Conservation (phyloP, 2,329 filamentous ascomycete genomes). For the Epichloe sp. region DNA sequence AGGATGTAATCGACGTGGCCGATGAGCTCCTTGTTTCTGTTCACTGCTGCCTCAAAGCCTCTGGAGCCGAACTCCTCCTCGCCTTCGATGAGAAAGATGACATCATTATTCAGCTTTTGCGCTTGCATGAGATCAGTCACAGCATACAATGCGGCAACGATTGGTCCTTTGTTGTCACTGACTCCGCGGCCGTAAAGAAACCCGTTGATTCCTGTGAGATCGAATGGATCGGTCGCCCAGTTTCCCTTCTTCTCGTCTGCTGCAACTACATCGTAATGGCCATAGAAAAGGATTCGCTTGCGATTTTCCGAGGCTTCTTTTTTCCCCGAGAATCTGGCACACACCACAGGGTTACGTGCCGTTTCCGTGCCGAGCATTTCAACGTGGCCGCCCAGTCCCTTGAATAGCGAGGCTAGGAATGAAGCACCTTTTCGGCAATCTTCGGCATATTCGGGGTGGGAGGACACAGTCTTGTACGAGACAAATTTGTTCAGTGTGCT, state of each 20-base stretch:
- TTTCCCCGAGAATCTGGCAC: conserved; percentile 74
- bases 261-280: conserved; percentile 93
- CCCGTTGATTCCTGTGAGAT: conserved; percentile 77
- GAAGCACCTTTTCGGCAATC: conserved; percentile 90
- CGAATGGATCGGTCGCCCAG: conserved; percentile 81
- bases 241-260: conserved; percentile 72
- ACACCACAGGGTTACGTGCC: conserved; percentile 80
- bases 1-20: conserved; percentile 89
- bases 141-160: conserved; percentile 86
- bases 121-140: conserved; percentile 78
- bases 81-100: conserved; percentile 89
- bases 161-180: conserved; percentile 94
- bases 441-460: conserved; percentile 70
- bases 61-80: conserved; percentile 92
- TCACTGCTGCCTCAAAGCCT: conserved; percentile 76
- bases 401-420: conserved; percentile 81
- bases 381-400: conserved; percentile 77
- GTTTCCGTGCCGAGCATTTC: conserved; percentile 79
- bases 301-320: conserved; percentile 49
- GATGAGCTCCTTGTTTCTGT: conserved; percentile 68
- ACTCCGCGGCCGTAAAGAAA: conserved; percentile 94
- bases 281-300: conserved; percentile 90
- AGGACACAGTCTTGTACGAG: conserved; percentile 83
- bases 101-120: conserved; percentile 73
- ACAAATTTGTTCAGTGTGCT: conserved; percentile 75